Percentiles rank a stretch among this genome's conserved stretches.
Evolutionary conservation across 2,329 filamentous ascomycete species (phyloP).

Genomic region (Ophiocordyceps camponoti-saundersi): DNA sequence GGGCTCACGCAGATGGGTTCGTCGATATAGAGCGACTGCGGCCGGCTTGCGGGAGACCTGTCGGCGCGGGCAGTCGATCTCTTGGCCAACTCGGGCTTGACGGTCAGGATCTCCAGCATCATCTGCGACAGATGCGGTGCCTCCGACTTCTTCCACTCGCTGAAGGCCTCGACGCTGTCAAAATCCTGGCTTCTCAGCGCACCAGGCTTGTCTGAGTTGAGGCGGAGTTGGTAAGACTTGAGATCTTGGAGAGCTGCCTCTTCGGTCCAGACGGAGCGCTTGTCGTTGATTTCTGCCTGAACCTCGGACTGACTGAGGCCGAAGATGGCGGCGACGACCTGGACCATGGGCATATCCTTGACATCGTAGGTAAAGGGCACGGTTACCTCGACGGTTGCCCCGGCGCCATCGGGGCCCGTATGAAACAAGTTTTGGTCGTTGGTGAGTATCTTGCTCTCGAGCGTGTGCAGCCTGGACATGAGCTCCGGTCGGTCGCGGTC

Average conservation of each 20-base stretch:
- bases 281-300: slow-evolving; percentile 72
- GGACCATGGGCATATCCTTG: slow-evolving; percentile 91
- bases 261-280: slow-evolving; percentile 74
- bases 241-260: slow-evolving; percentile 80
- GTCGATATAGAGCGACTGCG: slow-evolving; percentile 25
- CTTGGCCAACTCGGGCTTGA: slow-evolving; percentile 72
- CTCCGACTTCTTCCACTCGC: slow-evolving; percentile 84
- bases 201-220: slow-evolving; percentile 63
- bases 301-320: slow-evolving; percentile 61
- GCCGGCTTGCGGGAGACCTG: slow-evolving; percentile 36
- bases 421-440: slow-evolving; percentile 71
- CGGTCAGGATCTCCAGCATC: slow-evolving; percentile 79
- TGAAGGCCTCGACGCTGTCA: slow-evolving; percentile 73
- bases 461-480: slow-evolving; percentile 55
- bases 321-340: slow-evolving; percentile 75
- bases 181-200: slow-evolving; percentile 78
- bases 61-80: slow-evolving; percentile 44
- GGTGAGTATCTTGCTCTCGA: slow-evolving; percentile 86
- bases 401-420: slow-evolving; percentile 14
- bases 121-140: slow-evolving; percentile 75
- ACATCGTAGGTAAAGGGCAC: slow-evolving; percentile 79
- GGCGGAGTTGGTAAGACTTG: slow-evolving; percentile 80
- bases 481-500: slow-evolving; percentile 75
- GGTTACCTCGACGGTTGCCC: slow-evolving; percentile 56
- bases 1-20: slow-evolving; percentile 37